Evolutionary conservation across 164 flowering plant genomes (phyloP).

Genomic region (Piper betle): DNA sequence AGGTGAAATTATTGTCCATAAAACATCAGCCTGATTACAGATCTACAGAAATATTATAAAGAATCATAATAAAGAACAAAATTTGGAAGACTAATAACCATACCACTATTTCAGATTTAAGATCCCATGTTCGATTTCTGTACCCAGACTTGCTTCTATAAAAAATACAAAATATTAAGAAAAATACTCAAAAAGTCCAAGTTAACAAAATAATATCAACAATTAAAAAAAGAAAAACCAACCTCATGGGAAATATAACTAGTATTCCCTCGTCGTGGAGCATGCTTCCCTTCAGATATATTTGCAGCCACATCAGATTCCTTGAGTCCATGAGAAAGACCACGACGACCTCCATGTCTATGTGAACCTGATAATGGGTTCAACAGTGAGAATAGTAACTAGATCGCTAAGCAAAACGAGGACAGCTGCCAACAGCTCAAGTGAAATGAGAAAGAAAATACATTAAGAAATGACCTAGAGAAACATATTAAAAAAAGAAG

Average conservation of each 20-base stretch:
- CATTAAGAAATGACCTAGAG: neutral
- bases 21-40: too few species aligned
- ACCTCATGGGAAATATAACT: slow-evolving; percentile 73
- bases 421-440: neutral
- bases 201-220: too few species aligned
- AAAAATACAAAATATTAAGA: neutral
- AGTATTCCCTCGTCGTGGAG: slow-evolving; percentile 41
- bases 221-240: too few species aligned
- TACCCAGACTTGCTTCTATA: slow-evolving; percentile 35
- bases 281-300: slow-evolving; percentile 39
- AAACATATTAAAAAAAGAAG: neutral
- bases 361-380: slow-evolving; percentile 16
- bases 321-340: slow-evolving; percentile 34
- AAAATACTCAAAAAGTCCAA: too few species aligned
- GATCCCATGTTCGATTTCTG: slow-evolving; percentile 27
- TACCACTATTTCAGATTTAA: slow-evolving; percentile 6
- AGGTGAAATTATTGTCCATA: too few species aligned
- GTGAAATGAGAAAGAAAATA: neutral
- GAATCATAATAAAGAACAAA: neutral
- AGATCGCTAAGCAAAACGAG: too few species aligned
- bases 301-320: slow-evolving; percentile 40
- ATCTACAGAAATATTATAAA: too few species aligned
- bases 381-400: neutral
- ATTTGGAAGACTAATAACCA: neutral
- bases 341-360: slow-evolving; percentile 58